phyloP scores from a whole-genome alignment of 805 yeast species.

The Suhomyces tanzawaensis region DNA sequence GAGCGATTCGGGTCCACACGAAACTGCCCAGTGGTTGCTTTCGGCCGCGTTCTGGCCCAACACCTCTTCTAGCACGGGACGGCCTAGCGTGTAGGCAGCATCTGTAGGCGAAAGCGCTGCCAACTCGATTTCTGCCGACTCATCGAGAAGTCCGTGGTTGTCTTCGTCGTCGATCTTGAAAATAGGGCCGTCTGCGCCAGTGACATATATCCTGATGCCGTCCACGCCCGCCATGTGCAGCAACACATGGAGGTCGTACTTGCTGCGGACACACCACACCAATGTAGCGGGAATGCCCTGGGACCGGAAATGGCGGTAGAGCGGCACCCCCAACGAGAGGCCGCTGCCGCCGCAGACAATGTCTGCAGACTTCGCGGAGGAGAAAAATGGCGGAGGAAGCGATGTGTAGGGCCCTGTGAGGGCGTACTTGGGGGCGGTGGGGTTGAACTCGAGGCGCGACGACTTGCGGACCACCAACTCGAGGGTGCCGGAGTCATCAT shows the following conservation, averaged over 20 bases:
- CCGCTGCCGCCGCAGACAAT: conserved; percentile 76
- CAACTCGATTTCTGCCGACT: conserved; percentile 13
- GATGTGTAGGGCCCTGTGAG: conserved; percentile 43
- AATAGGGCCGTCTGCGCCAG: conserved; percentile 7
- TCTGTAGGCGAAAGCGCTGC: conserved; percentile 19
- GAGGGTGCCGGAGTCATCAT: conserved; percentile 30
- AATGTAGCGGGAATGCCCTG: conserved; percentile 30
- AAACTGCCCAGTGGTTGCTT: conserved; percentile 48
- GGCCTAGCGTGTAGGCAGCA: conserved; percentile 15
- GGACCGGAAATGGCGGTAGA: conserved; percentile 41
- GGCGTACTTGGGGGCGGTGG: conserved; percentile 25
- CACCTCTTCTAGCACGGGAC: conserved; percentile 43
- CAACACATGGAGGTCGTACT: conserved; percentile 47
- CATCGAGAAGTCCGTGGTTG: conserved; percentile 17
- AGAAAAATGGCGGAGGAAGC: conserved; percentile 42
- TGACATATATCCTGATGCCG: conserved; percentile 9
- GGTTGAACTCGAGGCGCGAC: conserved; percentile 4
- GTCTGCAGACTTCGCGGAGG: conserved; percentile 47
- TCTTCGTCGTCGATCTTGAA: conserved; percentile 15
- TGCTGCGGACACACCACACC: conserved; percentile 54
- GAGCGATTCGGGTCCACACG: conserved; percentile 57
- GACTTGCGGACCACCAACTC: conserved; percentile 48
- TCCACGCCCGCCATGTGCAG: conserved; percentile 25
- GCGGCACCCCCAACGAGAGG: conserved; percentile 58
- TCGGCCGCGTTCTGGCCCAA: conserved; percentile 29